Evolutionary conservation across 2,329 filamentous ascomycete species (phyloP).

Genomic region (Cladobotryum protrusum): DNA sequence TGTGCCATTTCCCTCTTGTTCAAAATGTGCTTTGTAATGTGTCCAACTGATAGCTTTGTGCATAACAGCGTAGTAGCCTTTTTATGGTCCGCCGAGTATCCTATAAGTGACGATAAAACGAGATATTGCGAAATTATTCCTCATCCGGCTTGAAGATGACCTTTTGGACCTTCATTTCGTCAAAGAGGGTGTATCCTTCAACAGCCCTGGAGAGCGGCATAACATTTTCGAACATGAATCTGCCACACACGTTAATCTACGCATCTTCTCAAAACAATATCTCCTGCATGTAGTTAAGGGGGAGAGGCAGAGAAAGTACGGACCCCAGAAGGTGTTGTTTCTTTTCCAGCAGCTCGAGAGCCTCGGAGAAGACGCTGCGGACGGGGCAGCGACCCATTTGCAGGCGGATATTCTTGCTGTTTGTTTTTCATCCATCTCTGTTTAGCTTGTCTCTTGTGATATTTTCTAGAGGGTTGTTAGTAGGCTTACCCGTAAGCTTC

Average conservation of each 20-base stretch:
- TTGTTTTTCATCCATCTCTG: not conserved
- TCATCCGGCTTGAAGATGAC: slow-evolving; percentile 54
- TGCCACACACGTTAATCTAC: slow-evolving; percentile 21
- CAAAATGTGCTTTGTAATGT: no score
- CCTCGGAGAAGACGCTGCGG: slow-evolving; percentile 60
- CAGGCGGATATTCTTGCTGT: slow-evolving; percentile 62
- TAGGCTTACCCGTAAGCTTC: slow-evolving; percentile 51
- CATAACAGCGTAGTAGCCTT: no score
- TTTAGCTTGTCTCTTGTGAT: not conserved
- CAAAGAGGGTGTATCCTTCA: slow-evolving; percentile 65
- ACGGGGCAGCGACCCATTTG: slow-evolving; percentile 76
- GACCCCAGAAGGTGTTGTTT: slow-evolving; percentile 54
- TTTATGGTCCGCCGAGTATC: no score
- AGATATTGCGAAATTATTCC: no score
- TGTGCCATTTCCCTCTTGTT: no score
- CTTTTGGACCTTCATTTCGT: slow-evolving; percentile 68
- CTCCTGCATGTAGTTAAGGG: not conserved
- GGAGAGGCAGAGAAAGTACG: slow-evolving; percentile 20
- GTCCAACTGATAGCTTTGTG: no score
- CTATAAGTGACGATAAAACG: no score
- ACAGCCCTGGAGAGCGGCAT: slow-evolving; percentile 63
- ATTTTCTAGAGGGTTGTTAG: not conserved
- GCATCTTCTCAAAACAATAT: not conserved
- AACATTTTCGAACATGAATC: slow-evolving; percentile 72
- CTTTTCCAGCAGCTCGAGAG: slow-evolving; percentile 57